Evolutionary conservation across 2,329 filamentous ascomycete species (phyloP).

Genomic region (Aaosphaeria pasadenensis): DNA sequence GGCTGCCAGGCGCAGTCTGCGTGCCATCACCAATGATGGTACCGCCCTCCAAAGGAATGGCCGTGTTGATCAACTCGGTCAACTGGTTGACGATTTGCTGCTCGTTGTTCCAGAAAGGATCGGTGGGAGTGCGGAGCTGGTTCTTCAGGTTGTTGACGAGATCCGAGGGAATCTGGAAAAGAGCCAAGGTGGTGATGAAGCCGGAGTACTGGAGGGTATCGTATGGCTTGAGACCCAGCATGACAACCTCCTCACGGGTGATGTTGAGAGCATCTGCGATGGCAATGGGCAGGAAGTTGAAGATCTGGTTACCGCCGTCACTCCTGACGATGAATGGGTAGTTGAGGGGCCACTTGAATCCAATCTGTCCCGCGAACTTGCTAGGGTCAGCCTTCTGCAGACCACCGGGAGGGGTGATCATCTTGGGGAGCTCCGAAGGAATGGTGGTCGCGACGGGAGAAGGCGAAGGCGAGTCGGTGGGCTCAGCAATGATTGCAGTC

Average conservation of each 20-base stretch:
- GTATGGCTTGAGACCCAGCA: slow-evolving; percentile 72
- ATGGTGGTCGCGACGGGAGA: slow-evolving; percentile 50
- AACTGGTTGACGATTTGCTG: slow-evolving; percentile 66
- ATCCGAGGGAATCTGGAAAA: slow-evolving; percentile 47
- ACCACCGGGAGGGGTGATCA: slow-evolving; percentile 69
- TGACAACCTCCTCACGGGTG: slow-evolving; percentile 52
- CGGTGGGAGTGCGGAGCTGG: slow-evolving; percentile 68
- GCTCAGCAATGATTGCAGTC: slow-evolving; percentile 60
- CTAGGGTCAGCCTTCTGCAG: slow-evolving; percentile 57
- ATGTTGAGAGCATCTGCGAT: slow-evolving; percentile 62
- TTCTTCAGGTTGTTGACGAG: slow-evolving; percentile 57
- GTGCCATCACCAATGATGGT: slow-evolving; percentile 40
- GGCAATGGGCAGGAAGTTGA: slow-evolving; percentile 70
- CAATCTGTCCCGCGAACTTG: slow-evolving; percentile 74
- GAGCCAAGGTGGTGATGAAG: slow-evolving; percentile 77
- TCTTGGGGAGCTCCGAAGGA: slow-evolving; percentile 66
- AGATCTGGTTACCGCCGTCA: slow-evolving; percentile 79
- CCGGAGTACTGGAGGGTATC: slow-evolving; percentile 67
- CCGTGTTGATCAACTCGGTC: slow-evolving; percentile 78
- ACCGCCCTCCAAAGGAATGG: slow-evolving; percentile 66
- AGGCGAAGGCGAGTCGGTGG: slow-evolving; percentile 44
- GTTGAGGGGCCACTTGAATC: slow-evolving; percentile 77
- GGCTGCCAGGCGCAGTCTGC: slow-evolving; percentile 41
- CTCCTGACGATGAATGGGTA: slow-evolving; percentile 75
- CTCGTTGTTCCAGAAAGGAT: slow-evolving; percentile 71